Percentiles rank a stretch among this genome's conserved stretches.
Conservation (phyloP, 768 basidiomycete species). For the Naganishia vishniacii region DNA sequence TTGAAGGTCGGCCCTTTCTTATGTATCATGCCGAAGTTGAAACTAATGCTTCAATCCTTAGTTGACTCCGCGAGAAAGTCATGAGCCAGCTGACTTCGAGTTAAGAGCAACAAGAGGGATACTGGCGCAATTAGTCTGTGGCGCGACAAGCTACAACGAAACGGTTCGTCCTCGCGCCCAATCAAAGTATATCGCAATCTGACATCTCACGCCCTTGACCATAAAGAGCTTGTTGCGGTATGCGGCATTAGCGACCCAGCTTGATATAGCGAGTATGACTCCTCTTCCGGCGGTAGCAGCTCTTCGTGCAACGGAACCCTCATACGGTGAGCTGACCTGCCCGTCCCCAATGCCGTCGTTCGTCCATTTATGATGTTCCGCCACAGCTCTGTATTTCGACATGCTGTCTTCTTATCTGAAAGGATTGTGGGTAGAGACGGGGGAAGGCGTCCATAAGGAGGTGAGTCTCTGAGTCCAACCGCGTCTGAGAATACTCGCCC, state of each 20-base stretch:
- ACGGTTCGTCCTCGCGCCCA: background rate
- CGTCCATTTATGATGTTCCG: background rate
- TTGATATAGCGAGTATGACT: background rate
- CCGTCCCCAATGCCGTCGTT: background rate
- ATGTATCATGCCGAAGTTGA: too few species aligned
- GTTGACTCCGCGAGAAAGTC: background rate
- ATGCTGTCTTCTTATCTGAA: conserved; percentile 6
- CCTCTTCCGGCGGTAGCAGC: conserved; percentile 2
- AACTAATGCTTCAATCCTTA: background rate
- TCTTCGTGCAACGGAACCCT: background rate
- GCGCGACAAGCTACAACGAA: background rate
- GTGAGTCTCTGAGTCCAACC: background rate
- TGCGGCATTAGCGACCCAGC: background rate
- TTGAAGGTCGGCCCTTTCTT: background rate
- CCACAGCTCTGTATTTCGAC: conserved; percentile 8
- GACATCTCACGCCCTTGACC: too few species aligned
- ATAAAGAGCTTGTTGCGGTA: background rate
- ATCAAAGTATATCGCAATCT: background rate
- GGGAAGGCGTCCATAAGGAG: conserved; percentile 11
- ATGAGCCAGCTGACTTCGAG: conserved; percentile 11
- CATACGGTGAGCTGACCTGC: background rate
- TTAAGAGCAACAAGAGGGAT: background rate
- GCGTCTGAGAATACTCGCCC: too few species aligned
- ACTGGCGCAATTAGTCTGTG: conserved; percentile 2
- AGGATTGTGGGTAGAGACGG: conserved; percentile 2